phyloP scores from a whole-genome alignment of 2,329 filamentous ascomycete species.

The Neurospora crassa region DNA sequence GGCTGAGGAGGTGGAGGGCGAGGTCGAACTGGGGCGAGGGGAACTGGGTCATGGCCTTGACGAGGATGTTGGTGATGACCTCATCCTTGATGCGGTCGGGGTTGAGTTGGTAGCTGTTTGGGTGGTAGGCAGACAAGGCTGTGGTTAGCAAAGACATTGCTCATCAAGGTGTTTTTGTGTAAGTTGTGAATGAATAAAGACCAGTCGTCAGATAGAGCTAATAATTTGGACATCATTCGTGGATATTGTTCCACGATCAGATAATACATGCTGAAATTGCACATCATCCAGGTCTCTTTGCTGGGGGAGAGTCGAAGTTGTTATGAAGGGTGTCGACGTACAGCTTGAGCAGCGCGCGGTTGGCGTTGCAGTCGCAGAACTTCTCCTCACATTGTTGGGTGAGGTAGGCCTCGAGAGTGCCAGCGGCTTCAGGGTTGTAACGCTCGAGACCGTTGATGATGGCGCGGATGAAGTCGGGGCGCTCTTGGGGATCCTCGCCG shows the following conservation, averaged over 20 bases:
- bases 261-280: conserved; percentile 75
- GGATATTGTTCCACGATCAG: conserved; percentile 57
- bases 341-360: conserved; percentile 60
- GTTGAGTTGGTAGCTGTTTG: conserved; percentile 92
- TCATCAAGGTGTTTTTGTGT: not conserved
- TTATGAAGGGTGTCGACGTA: conserved; percentile 44
- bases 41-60: conserved; percentile 96
- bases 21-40: conserved; percentile 92
- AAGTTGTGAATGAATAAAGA: not conserved
- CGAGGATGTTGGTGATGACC: conserved; percentile 96
- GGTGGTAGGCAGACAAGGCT: conserved; percentile 3
- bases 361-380: conserved; percentile 87
- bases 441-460: conserved; percentile 97
- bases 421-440: conserved; percentile 96
- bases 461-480: conserved; percentile 81
- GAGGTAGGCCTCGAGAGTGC: conserved; percentile 89
- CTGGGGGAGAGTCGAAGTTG: not conserved
- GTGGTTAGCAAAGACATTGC: conserved; percentile 2
- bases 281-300: conserved; percentile 53
- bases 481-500: conserved; percentile 80
- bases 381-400: conserved; percentile 89
- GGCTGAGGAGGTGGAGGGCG: conserved; percentile 84
- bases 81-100: conserved; percentile 95
- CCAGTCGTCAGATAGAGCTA: conserved; percentile 62
- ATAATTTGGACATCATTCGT: conserved; percentile 54